Conservation (phyloP, 2,329 filamentous ascomycete genomes). For the Cladosporium oxysporum region DNA sequence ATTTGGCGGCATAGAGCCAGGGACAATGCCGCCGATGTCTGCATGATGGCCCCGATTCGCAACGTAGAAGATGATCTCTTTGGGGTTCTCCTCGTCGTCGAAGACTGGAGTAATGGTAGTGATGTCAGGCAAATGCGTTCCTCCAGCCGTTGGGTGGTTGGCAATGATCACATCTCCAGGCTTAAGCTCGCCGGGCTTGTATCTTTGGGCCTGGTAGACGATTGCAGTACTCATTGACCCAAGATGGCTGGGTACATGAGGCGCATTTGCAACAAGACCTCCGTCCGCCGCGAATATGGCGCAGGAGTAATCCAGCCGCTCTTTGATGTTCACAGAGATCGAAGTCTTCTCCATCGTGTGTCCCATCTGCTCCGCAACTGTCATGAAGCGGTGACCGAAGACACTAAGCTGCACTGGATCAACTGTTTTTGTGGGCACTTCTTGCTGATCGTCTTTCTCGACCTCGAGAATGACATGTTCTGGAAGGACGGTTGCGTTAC, state of each 20-base stretch:
- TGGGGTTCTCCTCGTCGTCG: constrained; percentile 39
- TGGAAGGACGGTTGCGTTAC: constrained; percentile 41
- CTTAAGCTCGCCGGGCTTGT: constrained; percentile 45
- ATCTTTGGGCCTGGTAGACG: constrained; percentile 41
- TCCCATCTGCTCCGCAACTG: constrained; percentile 62
- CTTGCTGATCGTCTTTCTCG: constrained; percentile 46
- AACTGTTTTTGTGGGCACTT: constrained; percentile 25
- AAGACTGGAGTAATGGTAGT: constrained; percentile 48
- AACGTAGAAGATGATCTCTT: constrained; percentile 42
- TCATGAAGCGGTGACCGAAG: constrained; percentile 60
- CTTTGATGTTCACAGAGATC: constrained; percentile 53
- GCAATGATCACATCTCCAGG: constrained; percentile 45
- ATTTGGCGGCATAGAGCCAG: constrained; percentile 47
- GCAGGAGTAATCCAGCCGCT: constrained; percentile 48
- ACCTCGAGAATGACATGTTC: constrained; percentile 66
- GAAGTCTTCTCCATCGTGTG: constrained; percentile 58
- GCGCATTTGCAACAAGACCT: constrained; percentile 46
- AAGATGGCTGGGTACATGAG: constrained; percentile 46
- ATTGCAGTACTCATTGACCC: constrained; percentile 49
- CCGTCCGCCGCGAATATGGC: constrained; percentile 47
- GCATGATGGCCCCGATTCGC: constrained; percentile 46
- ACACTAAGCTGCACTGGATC: constrained; percentile 56
- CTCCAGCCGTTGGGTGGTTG: constrained; percentile 45
- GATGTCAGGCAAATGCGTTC: constrained; percentile 46
- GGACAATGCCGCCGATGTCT: constrained; percentile 44